phyloP scores from a whole-genome alignment of 768 basidiomycete species.

The Pleurotus platypus region DNA sequence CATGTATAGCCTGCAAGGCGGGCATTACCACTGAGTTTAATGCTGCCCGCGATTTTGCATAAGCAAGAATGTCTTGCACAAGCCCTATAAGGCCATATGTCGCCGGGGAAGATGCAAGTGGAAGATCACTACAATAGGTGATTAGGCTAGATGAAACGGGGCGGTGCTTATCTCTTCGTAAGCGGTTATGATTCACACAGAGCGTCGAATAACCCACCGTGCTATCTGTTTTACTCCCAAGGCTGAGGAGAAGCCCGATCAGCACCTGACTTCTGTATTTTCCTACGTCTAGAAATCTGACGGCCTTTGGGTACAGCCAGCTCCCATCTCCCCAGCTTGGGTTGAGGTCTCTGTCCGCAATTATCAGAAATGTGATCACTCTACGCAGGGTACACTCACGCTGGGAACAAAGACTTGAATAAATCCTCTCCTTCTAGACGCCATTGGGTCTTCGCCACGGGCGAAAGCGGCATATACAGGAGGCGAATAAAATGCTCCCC shows the following conservation, averaged over 20 bases:
- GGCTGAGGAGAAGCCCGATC: conserved; percentile 70
- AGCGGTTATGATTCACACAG: conserved; percentile 11
- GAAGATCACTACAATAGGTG: conserved; percentile 51
- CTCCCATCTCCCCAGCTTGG: conserved; percentile 66
- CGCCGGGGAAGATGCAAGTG: conserved; percentile 27
- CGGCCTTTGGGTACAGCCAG: conserved; percentile 74
- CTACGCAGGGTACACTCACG: conserved; percentile 27
- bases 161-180: conserved; percentile 49
- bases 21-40: conserved; percentile 82
- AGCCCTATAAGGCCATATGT: conserved; percentile 51
- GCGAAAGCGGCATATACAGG: conserved; percentile 42
- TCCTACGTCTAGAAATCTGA: conserved; percentile 58
- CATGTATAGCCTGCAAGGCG: conserved; percentile 68
- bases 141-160: conserved; percentile 61
- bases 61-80: conserved; percentile 51
- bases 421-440: conserved; percentile 42
- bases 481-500: conserved; percentile 58
- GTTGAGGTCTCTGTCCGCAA: conserved; percentile 27
- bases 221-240: conserved; percentile 81
- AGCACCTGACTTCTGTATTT: conserved; percentile 63
- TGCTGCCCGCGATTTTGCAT: conserved; percentile 48
- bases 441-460: conserved; percentile 42
- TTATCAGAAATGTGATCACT: neutral
- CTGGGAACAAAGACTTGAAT: conserved; percentile 51
- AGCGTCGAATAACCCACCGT: conserved; percentile 50